These are phyloP conservation scores for Fusarium denticulatum DNA, from an alignment of 2,329 filamentous ascomycete species.

Conservation along the genomic window DNA sequence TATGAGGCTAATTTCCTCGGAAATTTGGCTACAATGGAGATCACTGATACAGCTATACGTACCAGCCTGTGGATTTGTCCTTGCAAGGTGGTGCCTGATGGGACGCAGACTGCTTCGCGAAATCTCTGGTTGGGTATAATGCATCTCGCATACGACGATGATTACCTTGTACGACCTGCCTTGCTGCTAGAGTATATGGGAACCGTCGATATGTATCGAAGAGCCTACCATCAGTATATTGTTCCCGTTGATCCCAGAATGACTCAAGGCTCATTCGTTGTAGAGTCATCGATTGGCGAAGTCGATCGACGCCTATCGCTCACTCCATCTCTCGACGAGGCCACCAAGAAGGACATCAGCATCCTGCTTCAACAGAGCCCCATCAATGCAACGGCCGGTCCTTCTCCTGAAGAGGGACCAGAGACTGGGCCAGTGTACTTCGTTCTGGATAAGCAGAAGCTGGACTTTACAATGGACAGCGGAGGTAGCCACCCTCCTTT, in stretches of 20 bases:
- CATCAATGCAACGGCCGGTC: conserved; percentile 6
- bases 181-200: conserved; percentile 36
- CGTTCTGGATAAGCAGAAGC: background rate
- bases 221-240: conserved; percentile 28
- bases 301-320: background rate
- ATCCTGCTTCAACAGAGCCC: conserved; percentile 35
- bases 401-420: background rate
- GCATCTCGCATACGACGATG: conserved; percentile 34
- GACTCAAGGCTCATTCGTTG: background rate
- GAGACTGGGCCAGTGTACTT: conserved; percentile 34
- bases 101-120: background rate
- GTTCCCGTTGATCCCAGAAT: conserved; percentile 29
- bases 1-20: conserved; percentile 34
- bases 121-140: conserved; percentile 36
- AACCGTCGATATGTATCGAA: conserved; percentile 25
- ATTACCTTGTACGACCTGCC: conserved; percentile 36
- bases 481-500: conserved; percentile 27
- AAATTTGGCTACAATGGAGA: conserved; percentile 30
- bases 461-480: background rate
- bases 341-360: conserved; percentile 12
- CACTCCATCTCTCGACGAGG: background rate
- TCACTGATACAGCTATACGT: conserved; percentile 33
- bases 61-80: conserved; percentile 36
- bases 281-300: background rate
- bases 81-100: conserved; percentile 10